Percentiles rank a stretch among this genome's conserved stretches.
phyloP scores from a whole-genome alignment of 306 rosid genomes.

The Canavalia ensiformis region DNA sequence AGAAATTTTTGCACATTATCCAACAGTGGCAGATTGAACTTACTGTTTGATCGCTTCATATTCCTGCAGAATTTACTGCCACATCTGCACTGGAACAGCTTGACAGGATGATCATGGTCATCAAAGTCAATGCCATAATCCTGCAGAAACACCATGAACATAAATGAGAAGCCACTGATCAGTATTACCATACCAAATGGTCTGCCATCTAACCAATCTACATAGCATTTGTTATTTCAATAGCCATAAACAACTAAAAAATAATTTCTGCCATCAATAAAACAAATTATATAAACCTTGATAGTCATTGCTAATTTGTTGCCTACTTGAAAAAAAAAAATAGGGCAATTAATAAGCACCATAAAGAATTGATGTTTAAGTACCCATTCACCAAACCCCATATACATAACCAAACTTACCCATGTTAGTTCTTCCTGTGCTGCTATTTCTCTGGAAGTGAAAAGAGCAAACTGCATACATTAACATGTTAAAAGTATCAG shows the following conservation, averaged over 20 bases:
- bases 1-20: not conserved
- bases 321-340: conserved; percentile 24
- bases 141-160: conserved; percentile 59
- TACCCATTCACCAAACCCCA: conserved; percentile 46
- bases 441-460: conserved; percentile 76
- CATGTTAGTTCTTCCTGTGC: conserved; percentile 93
- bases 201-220: conserved; percentile 30
- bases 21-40: conserved; percentile 48
- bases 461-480: conserved; percentile 80
- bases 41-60: conserved; percentile 75
- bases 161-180: conserved; percentile 8
- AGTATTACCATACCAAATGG: conserved; percentile 21
- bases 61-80: conserved; percentile 94
- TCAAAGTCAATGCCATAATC: conserved; percentile 93
- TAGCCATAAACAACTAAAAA: conserved; percentile 35
- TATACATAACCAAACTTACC: conserved; percentile 57
- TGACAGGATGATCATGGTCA: conserved; percentile 70
- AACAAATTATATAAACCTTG: conserved; percentile 29
- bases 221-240: conserved; percentile 13
- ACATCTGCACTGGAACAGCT: conserved; percentile 77
- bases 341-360: conserved; percentile 29
- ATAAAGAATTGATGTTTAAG: conserved; percentile 15
- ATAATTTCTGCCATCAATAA: conserved; percentile 5
- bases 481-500: conserved; percentile 32
- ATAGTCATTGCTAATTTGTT: not conserved